Conservation (phyloP, 805 yeast genomes). For the Suhomyces xylopsoci region DNA sequence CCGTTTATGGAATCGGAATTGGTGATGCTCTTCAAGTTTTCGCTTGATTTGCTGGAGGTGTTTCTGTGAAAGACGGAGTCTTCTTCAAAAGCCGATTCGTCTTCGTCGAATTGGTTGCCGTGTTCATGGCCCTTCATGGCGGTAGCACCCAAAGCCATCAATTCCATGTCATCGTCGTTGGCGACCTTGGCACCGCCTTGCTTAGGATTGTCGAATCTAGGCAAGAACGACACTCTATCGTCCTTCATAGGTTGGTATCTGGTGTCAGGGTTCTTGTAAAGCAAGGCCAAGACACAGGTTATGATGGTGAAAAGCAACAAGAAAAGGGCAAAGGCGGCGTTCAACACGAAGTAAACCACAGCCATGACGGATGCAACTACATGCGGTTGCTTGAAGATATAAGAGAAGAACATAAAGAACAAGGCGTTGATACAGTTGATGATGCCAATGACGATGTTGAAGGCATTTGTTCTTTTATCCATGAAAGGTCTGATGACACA, state of each 20-base stretch:
- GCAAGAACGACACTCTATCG: slow-evolving; percentile 94
- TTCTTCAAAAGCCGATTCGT: slow-evolving; percentile 33
- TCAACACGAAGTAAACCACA: slow-evolving; percentile 80
- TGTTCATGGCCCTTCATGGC: slow-evolving; percentile 62
- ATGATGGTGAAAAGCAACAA: slow-evolving; percentile 82
- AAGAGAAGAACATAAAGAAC: slow-evolving; percentile 85
- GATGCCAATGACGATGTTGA: slow-evolving; percentile 81
- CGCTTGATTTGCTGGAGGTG: slow-evolving; percentile 1
- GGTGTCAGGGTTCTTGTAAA: slow-evolving; percentile 90
- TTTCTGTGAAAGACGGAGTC: slow-evolving; percentile 13
- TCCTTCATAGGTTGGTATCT: slow-evolving; percentile 95
- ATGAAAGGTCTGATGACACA: slow-evolving; percentile 82
- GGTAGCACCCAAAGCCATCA: slow-evolving; percentile 70
- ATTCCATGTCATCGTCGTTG: slow-evolving; percentile 51
- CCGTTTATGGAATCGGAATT: neutral
- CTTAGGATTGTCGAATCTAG: slow-evolving; percentile 47
- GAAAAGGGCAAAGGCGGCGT: slow-evolving; percentile 83
- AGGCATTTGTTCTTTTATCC: slow-evolving; percentile 93
- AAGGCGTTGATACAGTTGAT: slow-evolving; percentile 79
- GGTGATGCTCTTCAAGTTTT: neutral
- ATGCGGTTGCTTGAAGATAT: slow-evolving; percentile 76
- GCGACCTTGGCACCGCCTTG: slow-evolving; percentile 14
- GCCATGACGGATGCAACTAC: slow-evolving; percentile 93
- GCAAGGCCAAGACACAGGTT: slow-evolving; percentile 78
- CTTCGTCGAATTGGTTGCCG: slow-evolving; percentile 24